Evolutionary conservation across 78 protist genomes (phyloP).

Genomic region (Chrysochromulina tobinii): DNA sequence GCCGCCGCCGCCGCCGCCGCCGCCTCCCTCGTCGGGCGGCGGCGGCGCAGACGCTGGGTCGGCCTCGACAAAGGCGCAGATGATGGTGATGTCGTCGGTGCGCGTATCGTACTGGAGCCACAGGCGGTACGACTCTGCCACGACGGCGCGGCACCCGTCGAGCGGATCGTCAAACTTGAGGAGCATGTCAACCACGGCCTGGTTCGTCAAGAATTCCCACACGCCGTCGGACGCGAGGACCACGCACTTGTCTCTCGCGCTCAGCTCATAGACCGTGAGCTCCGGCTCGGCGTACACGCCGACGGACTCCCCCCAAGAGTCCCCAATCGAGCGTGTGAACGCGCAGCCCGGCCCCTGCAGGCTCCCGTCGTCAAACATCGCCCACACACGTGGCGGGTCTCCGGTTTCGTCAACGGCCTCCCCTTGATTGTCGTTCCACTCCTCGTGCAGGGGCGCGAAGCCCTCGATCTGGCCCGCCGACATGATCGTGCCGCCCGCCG

Average conservation of each 20-base stretch:
- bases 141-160: background rate
- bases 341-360: background rate
- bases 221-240: background rate
- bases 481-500: background rate
- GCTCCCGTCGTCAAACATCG: no score
- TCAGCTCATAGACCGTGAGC: background rate
- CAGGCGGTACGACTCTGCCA: constrained; percentile 25
- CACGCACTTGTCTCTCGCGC: background rate
- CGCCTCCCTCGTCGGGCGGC: no score
- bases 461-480: background rate
- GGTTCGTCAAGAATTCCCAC: background rate
- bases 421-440: background rate
- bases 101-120: constrained; percentile 15
- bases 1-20: no score
- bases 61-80: no score
- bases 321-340: constrained; percentile 30
- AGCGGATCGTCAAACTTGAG: background rate
- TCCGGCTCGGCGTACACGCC: constrained; percentile 15
- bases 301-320: background rate
- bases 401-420: constrained; percentile 13
- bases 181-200: background rate
- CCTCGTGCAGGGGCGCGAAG: background rate
- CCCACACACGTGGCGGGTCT: constrained; percentile 25
- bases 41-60: no score
- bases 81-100: constrained; percentile 9